Evolutionary conservation across 2,329 filamentous ascomycete species (phyloP).

Genomic region (Trichophyton schoenleinii): DNA sequence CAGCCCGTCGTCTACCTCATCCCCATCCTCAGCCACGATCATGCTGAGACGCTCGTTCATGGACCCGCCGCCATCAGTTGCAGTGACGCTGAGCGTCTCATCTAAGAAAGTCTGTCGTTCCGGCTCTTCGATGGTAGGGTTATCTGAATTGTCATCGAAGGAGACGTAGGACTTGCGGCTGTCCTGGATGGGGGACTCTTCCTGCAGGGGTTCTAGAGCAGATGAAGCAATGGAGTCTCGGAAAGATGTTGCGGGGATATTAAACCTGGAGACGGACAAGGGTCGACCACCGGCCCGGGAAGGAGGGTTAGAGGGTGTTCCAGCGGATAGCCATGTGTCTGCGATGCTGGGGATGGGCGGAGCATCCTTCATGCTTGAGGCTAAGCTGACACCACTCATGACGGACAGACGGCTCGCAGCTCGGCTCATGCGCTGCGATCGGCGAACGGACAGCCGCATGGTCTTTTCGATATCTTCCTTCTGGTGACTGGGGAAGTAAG

Average conservation of each 20-base stretch:
- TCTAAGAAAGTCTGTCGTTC: constrained; percentile 78
- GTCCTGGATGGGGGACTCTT: constrained; percentile 75
- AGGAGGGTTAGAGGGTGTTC: constrained; percentile 35
- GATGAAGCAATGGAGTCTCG: constrained; percentile 83
- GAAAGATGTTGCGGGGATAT: constrained; percentile 50
- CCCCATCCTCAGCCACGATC: constrained; percentile 77
- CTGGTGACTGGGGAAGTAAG: constrained; percentile 92
- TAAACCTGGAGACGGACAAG: constrained; percentile 48
- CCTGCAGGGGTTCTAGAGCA: constrained; percentile 76
- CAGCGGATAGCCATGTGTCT: constrained; percentile 66
- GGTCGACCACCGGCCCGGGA: constrained; percentile 39
- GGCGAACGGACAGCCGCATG: constrained; percentile 78
- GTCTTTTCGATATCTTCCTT: constrained; percentile 92
- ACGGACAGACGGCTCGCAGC: constrained; percentile 88
- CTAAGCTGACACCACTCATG: constrained; percentile 83
- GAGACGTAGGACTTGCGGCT: constrained; percentile 96
- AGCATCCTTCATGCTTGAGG: constrained; percentile 82
- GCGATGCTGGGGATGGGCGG: constrained; percentile 93
- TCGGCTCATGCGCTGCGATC: constrained; percentile 81
- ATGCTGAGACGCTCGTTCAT: constrained; percentile 72
- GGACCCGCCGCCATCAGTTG: constrained; percentile 52
- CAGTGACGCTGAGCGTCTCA: constrained; percentile 58
- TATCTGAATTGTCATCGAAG: constrained; percentile 47
- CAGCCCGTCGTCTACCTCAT: constrained; percentile 80
- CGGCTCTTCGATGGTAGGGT: constrained; percentile 15